Conservation (phyloP, 768 basidiomycete species). For the Leccinum arenicola region DNA sequence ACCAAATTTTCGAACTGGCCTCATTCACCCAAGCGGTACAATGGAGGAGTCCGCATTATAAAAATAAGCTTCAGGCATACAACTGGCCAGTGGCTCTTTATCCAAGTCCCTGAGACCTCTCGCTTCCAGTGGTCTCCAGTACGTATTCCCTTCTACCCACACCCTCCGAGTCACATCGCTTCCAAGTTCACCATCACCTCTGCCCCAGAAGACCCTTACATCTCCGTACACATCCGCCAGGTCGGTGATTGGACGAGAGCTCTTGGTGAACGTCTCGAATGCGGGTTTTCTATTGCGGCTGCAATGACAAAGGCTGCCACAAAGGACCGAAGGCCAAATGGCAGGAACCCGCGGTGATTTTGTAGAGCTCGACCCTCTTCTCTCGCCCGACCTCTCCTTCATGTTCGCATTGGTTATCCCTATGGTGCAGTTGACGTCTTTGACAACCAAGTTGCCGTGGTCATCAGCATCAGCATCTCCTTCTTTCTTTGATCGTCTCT, state of each 20-base stretch:
- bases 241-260: slow-evolving; percentile 85
- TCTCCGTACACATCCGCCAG: slow-evolving; percentile 81
- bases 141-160: slow-evolving; percentile 30
- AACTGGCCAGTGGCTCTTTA: slow-evolving; percentile 84
- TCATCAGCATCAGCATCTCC: slow-evolving; percentile 64
- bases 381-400: too few species aligned
- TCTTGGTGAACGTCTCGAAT: slow-evolving; percentile 76
- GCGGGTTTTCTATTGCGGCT: too few species aligned
- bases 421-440: slow-evolving; percentile 41
- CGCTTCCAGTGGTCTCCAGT: slow-evolving; percentile 94
- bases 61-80: slow-evolving; percentile 93
- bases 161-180: neutral
- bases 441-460: slow-evolving; percentile 79
- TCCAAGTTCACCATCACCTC: slow-evolving; percentile 91
- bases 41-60: slow-evolving; percentile 87
- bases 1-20: slow-evolving; percentile 68
- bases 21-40: slow-evolving; percentile 87
- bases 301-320: too few species aligned
- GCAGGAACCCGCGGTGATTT: too few species aligned
- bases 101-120: slow-evolving; percentile 86
- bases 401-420: too few species aligned
- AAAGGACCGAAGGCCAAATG: too few species aligned
- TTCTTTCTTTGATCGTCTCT: neutral
- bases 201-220: slow-evolving; percentile 65
- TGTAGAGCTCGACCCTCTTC: too few species aligned